These are phyloP conservation scores for Tylopilus subfusipes DNA, from an alignment of 768 basidiomycete species.

Conservation along the genomic window DNA sequence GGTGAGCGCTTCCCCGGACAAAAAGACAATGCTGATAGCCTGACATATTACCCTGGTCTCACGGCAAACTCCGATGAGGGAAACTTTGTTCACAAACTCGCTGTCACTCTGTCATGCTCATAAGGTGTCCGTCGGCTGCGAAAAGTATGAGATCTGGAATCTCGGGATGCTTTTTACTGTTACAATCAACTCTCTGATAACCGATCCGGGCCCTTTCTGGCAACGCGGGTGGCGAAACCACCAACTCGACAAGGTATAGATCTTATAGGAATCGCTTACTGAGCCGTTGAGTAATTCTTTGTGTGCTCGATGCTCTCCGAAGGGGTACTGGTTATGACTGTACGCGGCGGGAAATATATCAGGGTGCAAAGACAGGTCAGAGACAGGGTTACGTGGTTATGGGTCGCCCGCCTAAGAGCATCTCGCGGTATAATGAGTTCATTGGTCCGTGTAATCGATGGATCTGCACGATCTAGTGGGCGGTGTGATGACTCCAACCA, in stretches of 20 bases:
- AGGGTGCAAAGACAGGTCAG: neutral
- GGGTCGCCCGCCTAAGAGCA: neutral
- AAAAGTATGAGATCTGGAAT: neutral
- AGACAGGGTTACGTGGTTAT: neutral
- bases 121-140: neutral
- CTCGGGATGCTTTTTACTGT: neutral
- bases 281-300: neutral
- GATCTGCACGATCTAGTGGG: constrained; percentile 20
- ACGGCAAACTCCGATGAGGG: constrained; percentile 8
- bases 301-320: no score
- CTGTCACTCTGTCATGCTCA: neutral
- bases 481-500: constrained; percentile 1
- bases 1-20: neutral
- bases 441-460: constrained; percentile 2
- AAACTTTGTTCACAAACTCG: neutral
- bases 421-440: neutral
- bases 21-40: neutral
- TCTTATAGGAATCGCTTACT: neutral
- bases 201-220: neutral
- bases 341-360: neutral
- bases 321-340: neutral
- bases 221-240: neutral
- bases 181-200: neutral
- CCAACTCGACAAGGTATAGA: neutral
- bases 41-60: no score